Conservation (phyloP, 73 alveolate genomes). For the Tetrahymena malaccensis region DNA sequence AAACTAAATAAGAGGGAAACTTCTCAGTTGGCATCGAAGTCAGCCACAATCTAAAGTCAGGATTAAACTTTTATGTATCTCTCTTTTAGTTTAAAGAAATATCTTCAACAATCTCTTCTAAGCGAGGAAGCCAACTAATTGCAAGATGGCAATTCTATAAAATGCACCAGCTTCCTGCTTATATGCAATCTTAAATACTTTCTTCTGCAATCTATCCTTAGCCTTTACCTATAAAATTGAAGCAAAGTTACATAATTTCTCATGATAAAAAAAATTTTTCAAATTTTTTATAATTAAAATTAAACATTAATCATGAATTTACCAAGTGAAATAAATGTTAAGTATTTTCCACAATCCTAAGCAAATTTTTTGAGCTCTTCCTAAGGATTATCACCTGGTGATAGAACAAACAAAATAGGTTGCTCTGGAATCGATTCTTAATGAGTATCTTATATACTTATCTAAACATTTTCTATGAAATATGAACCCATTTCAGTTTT, state of each 20-base stretch:
- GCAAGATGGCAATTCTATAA: conserved; percentile 96
- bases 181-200: conserved; percentile 77
- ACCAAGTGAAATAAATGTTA: conserved; percentile 81
- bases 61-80: background rate
- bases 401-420: conserved; percentile 88
- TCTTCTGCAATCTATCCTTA: conserved; percentile 90
- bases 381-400: conserved; percentile 96
- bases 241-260: background rate
- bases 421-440: conserved; percentile 74
- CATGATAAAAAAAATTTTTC: background rate
- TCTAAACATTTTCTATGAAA: conserved; percentile 86
- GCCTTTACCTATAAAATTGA: conserved; percentile 46
- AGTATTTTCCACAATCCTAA: conserved; percentile 63
- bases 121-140: conserved; percentile 88
- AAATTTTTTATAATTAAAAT: background rate
- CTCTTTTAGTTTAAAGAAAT: background rate
- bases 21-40: conserved; percentile 86
- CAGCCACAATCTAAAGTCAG: conserved; percentile 94
- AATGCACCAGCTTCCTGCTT: conserved; percentile 95
- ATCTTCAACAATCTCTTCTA: conserved; percentile 76
- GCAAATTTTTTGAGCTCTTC: conserved; percentile 78
- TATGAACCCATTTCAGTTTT: conserved; percentile 79
- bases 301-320: background rate
- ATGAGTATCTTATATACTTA: conserved; percentile 73
- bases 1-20: conserved; percentile 93